Evolutionary conservation across 2,329 filamentous ascomycete species (phyloP), one percentile per base, ranked within the genome.

Genomic region (Fusarium sp.): DNA sequence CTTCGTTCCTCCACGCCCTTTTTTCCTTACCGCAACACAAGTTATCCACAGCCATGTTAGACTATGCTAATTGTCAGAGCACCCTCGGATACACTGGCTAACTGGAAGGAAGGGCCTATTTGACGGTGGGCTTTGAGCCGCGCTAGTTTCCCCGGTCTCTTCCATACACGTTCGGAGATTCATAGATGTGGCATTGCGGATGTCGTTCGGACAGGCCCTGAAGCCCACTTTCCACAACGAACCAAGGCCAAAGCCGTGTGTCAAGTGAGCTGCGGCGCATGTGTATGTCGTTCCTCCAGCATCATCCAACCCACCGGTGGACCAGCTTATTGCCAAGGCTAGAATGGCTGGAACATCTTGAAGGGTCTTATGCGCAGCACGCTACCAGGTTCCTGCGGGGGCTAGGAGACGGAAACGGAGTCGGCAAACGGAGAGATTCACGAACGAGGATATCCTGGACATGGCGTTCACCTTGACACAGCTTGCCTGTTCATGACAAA

Each of bases 221-320:
- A 52, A 59, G 51, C 45, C 65, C 60, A 64, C 69, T 54, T 65
- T 65, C 55, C 34, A 44, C 17, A 43, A 57, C 59, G 59, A 70
- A 61, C 63, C 63, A 70, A 70, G 71, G 67, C 49, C 63, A 58
- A 66, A 62, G 64, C 69, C 67, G 67, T 59, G 65, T 64, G 74
- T 76, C 75, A 76, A 76, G 74, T 76, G 74, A 76, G 75, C 67
- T 75, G 66, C 72, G 71, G 71, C 71, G 69, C 59, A 76, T 76
- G 75, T 76, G 71, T 73, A 64, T 68, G 62, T 76, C 55, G 73
- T 65, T 70, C 65, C 44, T 72, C 54, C 65, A 62, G 64, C 65
- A 66, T 62, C 52, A 45, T 60, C 65, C 55, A 67, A 46, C 63
- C 65, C 62, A 67, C 65, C 50, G 51, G 60, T 65, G 65, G 67